Percentiles rank a stretch among this genome's conserved stretches.
Conservation (phyloP, 208 protist species). For the Jaenimonas drosophilae region DNA sequence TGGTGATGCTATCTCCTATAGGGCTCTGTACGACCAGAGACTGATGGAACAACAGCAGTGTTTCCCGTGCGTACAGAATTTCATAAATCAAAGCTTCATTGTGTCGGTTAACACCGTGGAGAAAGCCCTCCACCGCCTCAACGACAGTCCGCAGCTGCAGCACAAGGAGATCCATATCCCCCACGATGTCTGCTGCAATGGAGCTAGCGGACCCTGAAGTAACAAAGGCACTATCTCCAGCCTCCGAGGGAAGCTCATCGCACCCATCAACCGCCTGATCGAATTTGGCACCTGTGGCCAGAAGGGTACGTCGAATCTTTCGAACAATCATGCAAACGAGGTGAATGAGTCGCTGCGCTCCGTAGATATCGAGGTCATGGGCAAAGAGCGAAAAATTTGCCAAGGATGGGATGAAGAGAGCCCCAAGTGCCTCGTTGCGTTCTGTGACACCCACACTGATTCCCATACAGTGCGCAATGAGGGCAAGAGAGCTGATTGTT, state of each 20-base stretch:
- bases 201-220: neutral
- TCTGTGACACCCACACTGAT: conserved; percentile 52
- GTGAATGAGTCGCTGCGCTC: conserved; percentile 39
- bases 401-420: conserved; percentile 52
- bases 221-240: neutral
- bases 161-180: conserved; percentile 31
- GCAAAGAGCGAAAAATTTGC: conserved; percentile 55
- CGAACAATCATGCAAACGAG: conserved; percentile 33
- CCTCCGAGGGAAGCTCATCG: neutral
- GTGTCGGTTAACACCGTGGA: conserved; percentile 25
- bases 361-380: conserved; percentile 59
- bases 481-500: conserved; percentile 22
- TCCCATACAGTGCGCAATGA: conserved; percentile 32
- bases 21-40: conserved; percentile 1
- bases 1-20: neutral
- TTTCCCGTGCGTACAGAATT: conserved; percentile 41
- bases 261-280: too few species aligned
- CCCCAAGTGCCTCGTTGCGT: conserved; percentile 47
- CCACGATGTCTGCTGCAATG: conserved; percentile 3
- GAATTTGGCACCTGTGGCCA: too few species aligned
- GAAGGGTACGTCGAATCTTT: conserved; percentile 31
- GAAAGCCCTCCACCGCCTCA: conserved; percentile 49
- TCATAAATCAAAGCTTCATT: conserved; percentile 78
- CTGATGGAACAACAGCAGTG: too few species aligned
- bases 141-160: conserved; percentile 37